Conservation (phyloP, 257 asterid genomes). For the Primulina eburnea region DNA sequence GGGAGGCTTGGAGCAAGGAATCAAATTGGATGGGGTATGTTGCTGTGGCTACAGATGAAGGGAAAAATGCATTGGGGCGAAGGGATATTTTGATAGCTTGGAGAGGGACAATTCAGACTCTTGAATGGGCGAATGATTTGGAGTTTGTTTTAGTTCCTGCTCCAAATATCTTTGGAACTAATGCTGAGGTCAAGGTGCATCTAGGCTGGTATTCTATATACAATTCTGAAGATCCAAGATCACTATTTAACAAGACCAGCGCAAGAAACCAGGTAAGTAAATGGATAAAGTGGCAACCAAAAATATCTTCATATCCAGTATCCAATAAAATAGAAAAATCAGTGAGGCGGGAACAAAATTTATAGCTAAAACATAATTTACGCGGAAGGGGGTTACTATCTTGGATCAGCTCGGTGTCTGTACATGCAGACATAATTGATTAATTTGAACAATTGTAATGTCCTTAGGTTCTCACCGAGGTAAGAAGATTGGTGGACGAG, state of each 20-base stretch:
- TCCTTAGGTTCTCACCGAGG: constrained; percentile 57
- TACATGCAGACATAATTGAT: background rate
- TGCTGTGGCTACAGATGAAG: constrained; percentile 85
- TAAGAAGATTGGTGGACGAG: constrained; percentile 52
- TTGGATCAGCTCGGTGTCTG: too few species aligned
- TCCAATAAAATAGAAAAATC: too few species aligned
- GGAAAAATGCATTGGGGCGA: constrained; percentile 55
- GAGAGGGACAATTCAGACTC: constrained; percentile 66
- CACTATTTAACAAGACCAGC: constrained; percentile 53
- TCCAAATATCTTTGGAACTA: constrained; percentile 48
- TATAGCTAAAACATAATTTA: too few species aligned
- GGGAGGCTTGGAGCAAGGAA: constrained; percentile 80
- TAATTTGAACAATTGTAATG: constrained; percentile 2
- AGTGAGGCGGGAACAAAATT: too few species aligned
- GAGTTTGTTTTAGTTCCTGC: constrained; percentile 48
- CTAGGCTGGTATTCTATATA: constrained; percentile 79
- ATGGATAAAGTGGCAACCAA: background rate
- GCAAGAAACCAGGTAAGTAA: constrained; percentile 66
- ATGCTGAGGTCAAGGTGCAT: constrained; percentile 45
- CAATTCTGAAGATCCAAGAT: constrained; percentile 59
- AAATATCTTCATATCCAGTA: too few species aligned
- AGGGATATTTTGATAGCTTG: constrained; percentile 75
- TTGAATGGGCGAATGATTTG: constrained; percentile 79
- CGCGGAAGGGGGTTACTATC: too few species aligned
- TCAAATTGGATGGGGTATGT: constrained; percentile 88